Evolutionary conservation across 2,329 filamentous ascomycete species (phyloP).

Genomic region (Verticillium tricorpus): DNA sequence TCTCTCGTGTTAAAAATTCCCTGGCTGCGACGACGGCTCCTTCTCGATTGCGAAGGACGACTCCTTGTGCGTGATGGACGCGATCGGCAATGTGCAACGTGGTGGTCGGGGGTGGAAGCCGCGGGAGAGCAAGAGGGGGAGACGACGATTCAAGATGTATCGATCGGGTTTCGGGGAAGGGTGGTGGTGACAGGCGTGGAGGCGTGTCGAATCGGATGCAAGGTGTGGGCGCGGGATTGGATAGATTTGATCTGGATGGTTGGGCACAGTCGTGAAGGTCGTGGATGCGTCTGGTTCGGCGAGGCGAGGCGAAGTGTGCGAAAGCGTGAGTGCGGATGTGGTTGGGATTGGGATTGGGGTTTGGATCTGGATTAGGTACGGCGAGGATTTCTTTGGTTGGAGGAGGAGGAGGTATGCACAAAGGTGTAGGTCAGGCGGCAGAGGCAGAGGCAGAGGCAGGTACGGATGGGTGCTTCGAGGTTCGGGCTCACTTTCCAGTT

Average conservation of each 20-base stretch:
- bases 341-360: not conserved
- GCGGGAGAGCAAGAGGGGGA: not conserved
- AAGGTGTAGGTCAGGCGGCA: not conserved
- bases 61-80: constrained; percentile 2
- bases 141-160: not conserved
- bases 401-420: not conserved
- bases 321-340: not conserved
- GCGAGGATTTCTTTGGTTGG: not conserved
- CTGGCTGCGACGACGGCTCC: constrained; percentile 4
- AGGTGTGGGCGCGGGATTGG: not conserved
- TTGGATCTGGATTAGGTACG: not conserved
- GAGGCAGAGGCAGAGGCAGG: not conserved
- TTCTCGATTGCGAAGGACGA: constrained; percentile 2
- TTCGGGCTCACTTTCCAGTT: not conserved
- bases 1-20: constrained; percentile 5
- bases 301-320: not conserved
- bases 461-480: not conserved
- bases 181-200: not conserved
- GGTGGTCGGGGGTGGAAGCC: not conserved
- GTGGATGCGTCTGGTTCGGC: not conserved
- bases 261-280: not conserved
- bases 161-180: not conserved
- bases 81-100: not conserved
- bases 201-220: not conserved
- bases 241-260: not conserved